phyloP scores from a whole-genome alignment of 352 stramenopile species.

The Globisporangium nunn region DNA sequence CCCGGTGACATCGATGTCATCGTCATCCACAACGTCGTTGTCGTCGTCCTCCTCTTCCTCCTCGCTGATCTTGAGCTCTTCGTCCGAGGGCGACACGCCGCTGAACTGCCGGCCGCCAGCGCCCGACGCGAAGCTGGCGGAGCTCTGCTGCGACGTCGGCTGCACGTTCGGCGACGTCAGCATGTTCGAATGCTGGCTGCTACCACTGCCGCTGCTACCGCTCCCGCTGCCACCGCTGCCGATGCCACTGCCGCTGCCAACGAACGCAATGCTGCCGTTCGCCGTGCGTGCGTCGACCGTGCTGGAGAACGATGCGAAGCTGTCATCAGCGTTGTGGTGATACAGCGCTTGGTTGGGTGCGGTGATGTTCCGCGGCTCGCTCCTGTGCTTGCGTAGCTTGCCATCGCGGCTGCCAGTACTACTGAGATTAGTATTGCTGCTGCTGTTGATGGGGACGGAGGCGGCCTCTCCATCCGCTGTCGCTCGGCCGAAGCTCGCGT shows the following conservation, averaged over 20 bases:
- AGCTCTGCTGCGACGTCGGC: slow-evolving; percentile 11
- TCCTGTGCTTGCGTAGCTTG: slow-evolving; percentile 14
- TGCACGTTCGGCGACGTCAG: slow-evolving; percentile 12
- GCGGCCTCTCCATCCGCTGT: slow-evolving; percentile 1
- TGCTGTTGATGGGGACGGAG: neutral
- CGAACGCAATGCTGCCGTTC: neutral
- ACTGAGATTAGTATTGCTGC: neutral
- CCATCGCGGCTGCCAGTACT: neutral
- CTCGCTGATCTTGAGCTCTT: slow-evolving; percentile 18
- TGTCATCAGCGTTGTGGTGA: slow-evolving; percentile 4
- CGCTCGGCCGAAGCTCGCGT: slow-evolving; percentile 6
- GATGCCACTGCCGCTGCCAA: neutral
- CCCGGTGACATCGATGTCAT: slow-evolving; percentile 68
- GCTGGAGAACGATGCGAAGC: slow-evolving; percentile 16
- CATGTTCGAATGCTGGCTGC: slow-evolving; percentile 13
- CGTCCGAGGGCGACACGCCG: slow-evolving; percentile 25
- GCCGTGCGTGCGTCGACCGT: neutral
- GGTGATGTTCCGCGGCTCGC: slow-evolving; percentile 9
- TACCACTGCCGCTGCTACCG: neutral
- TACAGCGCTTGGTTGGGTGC: no score
- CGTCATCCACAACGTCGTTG: slow-evolving; percentile 30
- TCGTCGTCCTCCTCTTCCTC: slow-evolving; percentile 36
- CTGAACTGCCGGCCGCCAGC: slow-evolving; percentile 17
- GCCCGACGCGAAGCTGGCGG: slow-evolving; percentile 42
- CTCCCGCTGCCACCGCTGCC: no score